phyloP scores from a whole-genome alignment of 257 asterid genomes.

The Leonotis leonurus region DNA sequence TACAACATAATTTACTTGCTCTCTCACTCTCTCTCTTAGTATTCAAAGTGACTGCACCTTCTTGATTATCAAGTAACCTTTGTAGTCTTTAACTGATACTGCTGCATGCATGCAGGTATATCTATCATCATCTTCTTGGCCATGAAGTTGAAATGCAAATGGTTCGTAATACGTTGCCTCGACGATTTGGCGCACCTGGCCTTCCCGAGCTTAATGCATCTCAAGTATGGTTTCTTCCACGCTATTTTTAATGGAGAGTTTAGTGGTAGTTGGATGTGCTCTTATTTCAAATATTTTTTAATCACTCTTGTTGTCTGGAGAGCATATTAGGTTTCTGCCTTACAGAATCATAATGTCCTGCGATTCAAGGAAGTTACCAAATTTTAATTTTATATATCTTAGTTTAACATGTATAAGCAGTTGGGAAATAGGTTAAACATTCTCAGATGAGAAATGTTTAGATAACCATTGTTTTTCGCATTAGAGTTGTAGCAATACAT shows the following conservation, averaged over 20 bases:
- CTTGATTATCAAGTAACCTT: neutral
- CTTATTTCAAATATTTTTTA: neutral
- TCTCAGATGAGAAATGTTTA: neutral
- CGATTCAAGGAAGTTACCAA: neutral
- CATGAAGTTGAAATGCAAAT: constrained; percentile 99
- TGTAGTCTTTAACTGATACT: neutral
- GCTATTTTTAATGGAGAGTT: constrained; percentile 3
- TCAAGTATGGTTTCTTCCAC: constrained; percentile 49
- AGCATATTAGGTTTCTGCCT: neutral
- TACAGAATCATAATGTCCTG: neutral
- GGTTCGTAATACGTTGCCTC: constrained; percentile 92
- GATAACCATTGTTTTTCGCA: neutral
- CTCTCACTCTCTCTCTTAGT: too few species aligned
- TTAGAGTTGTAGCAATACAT: neutral
- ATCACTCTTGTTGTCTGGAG: neutral
- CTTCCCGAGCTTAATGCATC: constrained; percentile 99
- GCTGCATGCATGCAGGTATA: constrained; percentile 51
- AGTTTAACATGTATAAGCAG: neutral
- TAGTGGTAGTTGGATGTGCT: neutral
- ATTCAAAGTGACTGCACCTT: neutral
- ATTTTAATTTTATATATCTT: neutral
- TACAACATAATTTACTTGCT: neutral
- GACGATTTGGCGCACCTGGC: constrained; percentile 98
- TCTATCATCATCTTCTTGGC: constrained; percentile 94
- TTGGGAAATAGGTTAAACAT: neutral